Evolutionary conservation across 176 grass and related monocot species (phyloP), one percentile per base, ranked within the genome.

Genomic region (Musa troglodytarum): DNA sequence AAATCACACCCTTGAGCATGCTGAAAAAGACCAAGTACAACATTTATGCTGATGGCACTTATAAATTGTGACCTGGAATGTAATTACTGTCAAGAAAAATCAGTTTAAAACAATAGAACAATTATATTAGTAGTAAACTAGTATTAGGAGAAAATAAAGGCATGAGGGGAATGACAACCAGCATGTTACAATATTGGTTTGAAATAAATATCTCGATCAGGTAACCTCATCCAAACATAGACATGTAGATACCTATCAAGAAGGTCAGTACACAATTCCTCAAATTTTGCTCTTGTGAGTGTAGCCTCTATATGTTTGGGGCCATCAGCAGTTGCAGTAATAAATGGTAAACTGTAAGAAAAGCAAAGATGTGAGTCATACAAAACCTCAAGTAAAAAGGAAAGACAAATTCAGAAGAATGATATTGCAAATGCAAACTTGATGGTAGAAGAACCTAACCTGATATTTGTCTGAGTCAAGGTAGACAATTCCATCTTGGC

Each of bases 401-500:
- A 74, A 50, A 59, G 17, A 1, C 0, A 68, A 67, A 0, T 64
- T 8, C 13, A n/a, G 6, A 51, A 9, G 26, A 43, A 52, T 10
- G 20, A 69, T 15, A 50, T 29, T 8, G 68, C 8, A 52, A 66
- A 26, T 43, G 5, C 16, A 72, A 58, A 53, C 23, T 50, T n/a
- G 22, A 8, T 2, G 34, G 43, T 20, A 69, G 20, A 72, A 16
- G 1, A 68, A 62, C 49, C 69, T 74, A 74, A 81, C 90, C 87
- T 89, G 54, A 93, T 77, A 51, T 85, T 93, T 85, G 90, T 93
- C 75, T 89, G 87, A 15, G 80, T 85, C 84, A 89, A 81, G 0
- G 82, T 76, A 49, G 90, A 93, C 20, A 93, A 63, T 66, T 93
- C 90, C 87, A 89, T 93, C 52, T 93, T 93, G 50, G 87, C 90